Base-by-base conservation (phyloP, 2,329 filamentous ascomycete species). In the Akanthomyces muscarius region DNA sequence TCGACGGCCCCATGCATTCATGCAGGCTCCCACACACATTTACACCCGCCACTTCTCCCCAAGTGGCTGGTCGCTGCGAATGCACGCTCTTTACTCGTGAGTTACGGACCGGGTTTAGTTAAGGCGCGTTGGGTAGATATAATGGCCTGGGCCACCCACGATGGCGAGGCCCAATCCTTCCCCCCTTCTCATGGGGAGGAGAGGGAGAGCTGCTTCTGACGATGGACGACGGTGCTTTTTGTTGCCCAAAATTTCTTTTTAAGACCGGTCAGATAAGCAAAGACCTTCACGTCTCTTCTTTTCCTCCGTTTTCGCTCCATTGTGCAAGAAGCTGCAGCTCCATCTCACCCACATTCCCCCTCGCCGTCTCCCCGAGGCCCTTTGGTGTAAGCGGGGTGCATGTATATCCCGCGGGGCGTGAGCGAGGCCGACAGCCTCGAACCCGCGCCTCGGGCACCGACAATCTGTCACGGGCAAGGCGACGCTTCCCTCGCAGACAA, bases 391-490 rank as follows among this genome's bases (percentile, higher is more conserved):
- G 28, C 45, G 61, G 33, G 11, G 36, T 63, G 61, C 53, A 63
- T 63, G 61, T 63, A 63, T 63, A 63, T 63, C 36, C 54, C 47
- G 33, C 54, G 25, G 47, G 38, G 44, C 25, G 28, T 36, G 14
- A 38, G 33, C 7, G 54, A 58, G 54, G 61, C 47, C n/a, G 38
- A 33, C 44, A 41, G 52, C 61, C 53, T 57, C 45, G 6, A 7
- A 25, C 30, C 50, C 18, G 23, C 36, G 47, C 36, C 23, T 50
- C 23, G 56, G 45, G 56, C 33, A 25, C 56, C 28, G 23, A 18
- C 21, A 59, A 25, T 8, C 3, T 14, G 33, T 14, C 44, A 14
- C 45, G n/a, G 14, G 7, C 33, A 14, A 23, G 16, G 11, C n/a
- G 55, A 36, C 10, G 2, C 23, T 4, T 21, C 14, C 5, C 23